phyloP scores from a whole-genome alignment of 331 rosid species.

The Phaseolus coccineus region DNA sequence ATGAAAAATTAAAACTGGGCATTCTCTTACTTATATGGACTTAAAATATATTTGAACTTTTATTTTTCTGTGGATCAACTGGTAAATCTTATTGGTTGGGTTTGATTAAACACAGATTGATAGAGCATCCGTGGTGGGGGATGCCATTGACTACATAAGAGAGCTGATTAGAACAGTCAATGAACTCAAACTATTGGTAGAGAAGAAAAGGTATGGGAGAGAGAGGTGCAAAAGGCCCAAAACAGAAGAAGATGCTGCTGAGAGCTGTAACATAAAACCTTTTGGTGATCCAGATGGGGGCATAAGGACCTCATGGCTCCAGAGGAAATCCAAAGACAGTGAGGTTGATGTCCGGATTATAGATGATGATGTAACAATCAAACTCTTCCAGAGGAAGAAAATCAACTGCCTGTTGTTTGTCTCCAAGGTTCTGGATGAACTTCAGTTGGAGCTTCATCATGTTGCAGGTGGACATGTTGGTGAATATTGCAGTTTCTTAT shows the following conservation, averaged over 20 bases:
- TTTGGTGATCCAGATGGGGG: conserved; percentile 64
- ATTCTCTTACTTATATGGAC: background rate
- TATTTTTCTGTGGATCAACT: background rate
- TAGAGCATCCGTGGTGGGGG: conserved; percentile 88
- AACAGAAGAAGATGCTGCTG: conserved; percentile 61
- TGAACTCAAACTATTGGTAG: conserved; percentile 75
- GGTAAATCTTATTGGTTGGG: conserved; percentile 16
- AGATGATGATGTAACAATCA: conserved; percentile 90
- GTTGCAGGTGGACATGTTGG: conserved; percentile 98
- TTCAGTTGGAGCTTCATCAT: conserved; percentile 92
- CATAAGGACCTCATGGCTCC: conserved; percentile 92
- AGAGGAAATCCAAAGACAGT: conserved; percentile 88
- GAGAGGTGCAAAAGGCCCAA: conserved; percentile 74
- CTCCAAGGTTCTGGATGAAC: conserved; percentile 79
- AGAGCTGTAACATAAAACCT: conserved; percentile 71
- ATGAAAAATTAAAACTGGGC: background rate
- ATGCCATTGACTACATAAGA: conserved; percentile 76
- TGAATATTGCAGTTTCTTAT: conserved; percentile 88
- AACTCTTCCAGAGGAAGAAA: conserved; percentile 84
- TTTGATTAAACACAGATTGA: conserved; percentile 57
- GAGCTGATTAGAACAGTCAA: conserved; percentile 77
- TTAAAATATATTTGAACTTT: background rate
- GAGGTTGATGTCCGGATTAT: conserved; percentile 89
- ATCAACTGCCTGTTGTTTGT: conserved; percentile 76
- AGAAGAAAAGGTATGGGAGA: conserved; percentile 74